Evolutionary conservation across 352 stramenopile genomes (phyloP).

Genomic region (Phytophthora crassamura): DNA sequence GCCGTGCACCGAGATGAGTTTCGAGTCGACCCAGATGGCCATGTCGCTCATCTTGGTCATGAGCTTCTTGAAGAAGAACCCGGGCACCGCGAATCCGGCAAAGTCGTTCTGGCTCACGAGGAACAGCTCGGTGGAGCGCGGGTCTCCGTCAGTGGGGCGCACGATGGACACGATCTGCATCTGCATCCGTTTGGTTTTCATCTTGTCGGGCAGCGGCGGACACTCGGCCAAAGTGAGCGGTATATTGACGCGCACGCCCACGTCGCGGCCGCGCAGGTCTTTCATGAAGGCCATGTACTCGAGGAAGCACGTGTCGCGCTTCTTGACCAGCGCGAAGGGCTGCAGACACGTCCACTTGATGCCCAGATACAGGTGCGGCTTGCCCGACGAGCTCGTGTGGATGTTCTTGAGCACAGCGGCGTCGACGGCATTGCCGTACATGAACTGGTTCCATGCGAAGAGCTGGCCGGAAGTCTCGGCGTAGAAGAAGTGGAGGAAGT

Average conservation of each 20-base stretch:
- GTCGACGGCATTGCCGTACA: slow-evolving; percentile 64
- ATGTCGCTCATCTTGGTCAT: slow-evolving; percentile 61
- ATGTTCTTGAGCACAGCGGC: slow-evolving; percentile 72
- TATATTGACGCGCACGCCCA: slow-evolving; percentile 66
- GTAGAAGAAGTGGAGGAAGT: slow-evolving; percentile 77
- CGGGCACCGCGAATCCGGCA: slow-evolving; percentile 36
- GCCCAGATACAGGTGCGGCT: slow-evolving; percentile 66
- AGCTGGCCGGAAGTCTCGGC: slow-evolving; percentile 58
- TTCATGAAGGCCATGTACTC: slow-evolving; percentile 78
- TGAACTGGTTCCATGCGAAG: slow-evolving; percentile 71
- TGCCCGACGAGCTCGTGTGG: slow-evolving; percentile 49
- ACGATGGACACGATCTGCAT: slow-evolving; percentile 63
- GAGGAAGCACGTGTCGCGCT: slow-evolving; percentile 72
- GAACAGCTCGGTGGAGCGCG: slow-evolving; percentile 54
- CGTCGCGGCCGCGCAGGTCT: slow-evolving; percentile 57
- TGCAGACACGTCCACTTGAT: slow-evolving; percentile 81
- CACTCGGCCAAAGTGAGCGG: slow-evolving; percentile 65
- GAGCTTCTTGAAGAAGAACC: slow-evolving; percentile 48
- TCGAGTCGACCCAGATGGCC: slow-evolving; percentile 55
- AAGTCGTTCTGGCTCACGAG: slow-evolving; percentile 63
- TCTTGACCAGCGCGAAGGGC: slow-evolving; percentile 61
- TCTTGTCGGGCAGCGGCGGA: slow-evolving; percentile 44
- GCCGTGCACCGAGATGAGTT: slow-evolving; percentile 53
- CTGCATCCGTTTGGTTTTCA: slow-evolving; percentile 62
- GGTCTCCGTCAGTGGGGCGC: slow-evolving; percentile 29